Percentiles rank a stretch among this genome's conserved stretches.
Evolutionary conservation across 176 grass and related monocot species (phyloP).

Genomic region (Olyra latifolia): DNA sequence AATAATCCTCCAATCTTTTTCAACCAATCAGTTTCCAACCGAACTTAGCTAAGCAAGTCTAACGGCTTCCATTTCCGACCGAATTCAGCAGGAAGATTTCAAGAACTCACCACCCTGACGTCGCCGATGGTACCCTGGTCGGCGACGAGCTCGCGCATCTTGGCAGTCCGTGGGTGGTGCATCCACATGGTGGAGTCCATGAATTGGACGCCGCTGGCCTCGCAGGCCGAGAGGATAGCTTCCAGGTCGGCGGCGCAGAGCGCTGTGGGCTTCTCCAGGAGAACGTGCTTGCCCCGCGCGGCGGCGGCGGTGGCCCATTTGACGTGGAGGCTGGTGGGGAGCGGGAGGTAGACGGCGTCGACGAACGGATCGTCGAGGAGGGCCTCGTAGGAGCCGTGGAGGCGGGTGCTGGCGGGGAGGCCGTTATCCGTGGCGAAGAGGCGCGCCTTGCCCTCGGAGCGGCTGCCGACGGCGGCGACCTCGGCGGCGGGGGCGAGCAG

Average conservation of each 20-base stretch:
- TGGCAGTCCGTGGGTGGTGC: slow-evolving; percentile 78
- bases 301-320: slow-evolving; percentile 72
- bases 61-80: too few relatives aligned
- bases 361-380: slow-evolving; percentile 67
- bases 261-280: slow-evolving; percentile 91
- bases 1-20: background rate
- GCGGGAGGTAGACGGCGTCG: slow-evolving; percentile 76
- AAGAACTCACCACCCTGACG: slow-evolving; percentile 49
- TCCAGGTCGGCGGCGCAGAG: slow-evolving; percentile 67
- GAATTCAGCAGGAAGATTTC: background rate
- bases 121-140: slow-evolving; percentile 60
- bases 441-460: slow-evolving; percentile 65
- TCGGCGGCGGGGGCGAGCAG: slow-evolving; percentile 42
- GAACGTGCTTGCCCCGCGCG: slow-evolving; percentile 67
- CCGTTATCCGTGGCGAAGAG: slow-evolving; percentile 60
- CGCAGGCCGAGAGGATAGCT: slow-evolving; percentile 62
- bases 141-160: slow-evolving; percentile 70
- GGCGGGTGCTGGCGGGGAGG: slow-evolving; percentile 27
- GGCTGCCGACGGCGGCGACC: slow-evolving; percentile 60
- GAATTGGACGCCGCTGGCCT: slow-evolving; percentile 56
- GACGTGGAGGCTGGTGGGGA: slow-evolving; percentile 76
- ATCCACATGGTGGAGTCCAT: slow-evolving; percentile 98
- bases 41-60: too few relatives aligned
- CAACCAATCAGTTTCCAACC: background rate
- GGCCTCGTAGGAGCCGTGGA: slow-evolving; percentile 69